phyloP scores from a whole-genome alignment of 2,329 filamentous ascomycete species.

The Fusarium oligoseptatum region DNA sequence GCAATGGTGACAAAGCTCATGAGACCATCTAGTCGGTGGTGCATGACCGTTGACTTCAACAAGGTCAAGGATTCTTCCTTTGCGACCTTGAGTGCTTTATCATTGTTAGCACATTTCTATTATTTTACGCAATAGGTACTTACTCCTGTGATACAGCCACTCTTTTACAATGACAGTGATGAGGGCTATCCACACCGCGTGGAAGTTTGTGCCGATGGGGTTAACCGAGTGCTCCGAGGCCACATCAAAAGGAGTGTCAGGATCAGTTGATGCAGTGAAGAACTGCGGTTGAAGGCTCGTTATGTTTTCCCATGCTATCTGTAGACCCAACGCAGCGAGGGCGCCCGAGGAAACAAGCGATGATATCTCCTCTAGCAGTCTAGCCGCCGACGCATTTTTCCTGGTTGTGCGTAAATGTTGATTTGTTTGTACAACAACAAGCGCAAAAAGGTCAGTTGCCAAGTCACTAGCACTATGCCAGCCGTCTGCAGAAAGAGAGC shows the following conservation, averaged over 20 bases:
- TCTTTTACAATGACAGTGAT: background rate
- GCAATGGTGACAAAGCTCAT: background rate
- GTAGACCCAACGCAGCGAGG: background rate
- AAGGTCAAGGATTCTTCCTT: background rate
- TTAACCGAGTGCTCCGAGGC: background rate
- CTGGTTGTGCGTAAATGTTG: background rate
- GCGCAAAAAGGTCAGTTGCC: background rate
- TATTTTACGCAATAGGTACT: background rate
- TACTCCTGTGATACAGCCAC: background rate
- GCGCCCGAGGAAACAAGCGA: background rate
- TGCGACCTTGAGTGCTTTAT: background rate
- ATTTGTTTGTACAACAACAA: background rate
- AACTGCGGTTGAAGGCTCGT: background rate
- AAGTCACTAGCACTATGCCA: background rate
- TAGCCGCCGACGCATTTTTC: background rate
- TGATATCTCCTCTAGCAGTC: background rate
- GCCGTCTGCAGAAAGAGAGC: background rate
- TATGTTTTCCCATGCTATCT: background rate
- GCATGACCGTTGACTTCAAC: background rate
- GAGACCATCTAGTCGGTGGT: background rate
- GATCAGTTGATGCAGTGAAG: background rate
- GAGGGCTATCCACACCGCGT: background rate
- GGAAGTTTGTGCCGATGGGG: background rate
- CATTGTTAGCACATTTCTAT: background rate
- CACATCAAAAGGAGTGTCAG: background rate